phyloP scores from a whole-genome alignment of 805 yeast genomes.

The Candida fluviatilis region DNA sequence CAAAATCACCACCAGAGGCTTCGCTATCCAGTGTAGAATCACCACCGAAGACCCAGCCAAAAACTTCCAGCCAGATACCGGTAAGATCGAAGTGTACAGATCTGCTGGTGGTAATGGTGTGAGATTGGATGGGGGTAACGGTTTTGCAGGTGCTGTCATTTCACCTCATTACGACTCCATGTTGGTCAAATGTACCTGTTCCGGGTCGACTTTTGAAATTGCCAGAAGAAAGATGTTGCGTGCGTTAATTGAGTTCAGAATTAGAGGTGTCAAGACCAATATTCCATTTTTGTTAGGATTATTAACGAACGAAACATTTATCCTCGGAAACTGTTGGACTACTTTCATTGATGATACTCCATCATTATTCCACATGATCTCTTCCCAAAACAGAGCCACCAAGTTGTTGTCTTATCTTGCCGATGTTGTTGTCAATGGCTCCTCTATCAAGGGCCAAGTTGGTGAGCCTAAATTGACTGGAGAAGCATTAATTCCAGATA shows the following conservation, averaged over 20 bases:
- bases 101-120: conserved; percentile 99
- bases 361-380: conserved; percentile 86
- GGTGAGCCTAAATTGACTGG: conserved; percentile 81
- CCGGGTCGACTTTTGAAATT: conserved; percentile 96
- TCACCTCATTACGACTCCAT: conserved; percentile 97
- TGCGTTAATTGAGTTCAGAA: conserved; percentile 94
- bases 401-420: conserved; percentile 87
- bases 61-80: conserved; percentile 97
- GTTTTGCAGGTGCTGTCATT: conserved; percentile 93
- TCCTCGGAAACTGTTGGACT: conserved; percentile 91
- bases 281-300: conserved; percentile 92
- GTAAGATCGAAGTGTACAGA: conserved; percentile 95
- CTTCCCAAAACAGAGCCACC: conserved; percentile 95
- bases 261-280: conserved; percentile 98
- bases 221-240: conserved; percentile 97
- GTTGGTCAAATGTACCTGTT: conserved; percentile 95
- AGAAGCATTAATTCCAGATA: conserved; percentile 71
- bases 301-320: conserved; percentile 84
- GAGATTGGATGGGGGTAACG: conserved; percentile 97
- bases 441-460: conserved; percentile 91
- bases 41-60: conserved; percentile 97
- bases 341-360: conserved; percentile 99
- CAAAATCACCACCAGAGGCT: conserved; percentile 92
- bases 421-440: conserved; percentile 92
- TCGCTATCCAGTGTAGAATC: conserved; percentile 98